Percentiles rank a stretch among this genome's conserved stretches.
Evolutionary conservation across 1,284 basidiomycete species (phyloP).

Genomic region (Ustanciosporium gigantosporum): DNA sequence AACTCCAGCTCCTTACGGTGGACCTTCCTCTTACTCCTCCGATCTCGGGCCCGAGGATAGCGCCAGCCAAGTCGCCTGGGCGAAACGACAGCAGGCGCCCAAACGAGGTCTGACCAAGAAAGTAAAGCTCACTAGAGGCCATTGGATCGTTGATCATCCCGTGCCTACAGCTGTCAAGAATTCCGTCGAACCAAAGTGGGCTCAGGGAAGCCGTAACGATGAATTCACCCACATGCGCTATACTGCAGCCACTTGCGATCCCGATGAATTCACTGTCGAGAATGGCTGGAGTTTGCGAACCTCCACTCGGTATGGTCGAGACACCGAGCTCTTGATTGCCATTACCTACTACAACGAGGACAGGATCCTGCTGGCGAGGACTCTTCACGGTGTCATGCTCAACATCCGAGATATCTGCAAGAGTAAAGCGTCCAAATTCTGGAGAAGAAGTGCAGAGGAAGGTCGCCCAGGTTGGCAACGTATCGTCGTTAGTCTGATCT

Average conservation of each 20-base stretch:
- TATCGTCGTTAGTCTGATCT: constrained; percentile 81
- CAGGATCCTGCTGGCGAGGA: constrained; percentile 75
- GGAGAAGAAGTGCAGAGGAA: constrained; percentile 70
- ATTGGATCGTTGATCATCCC: constrained; percentile 63
- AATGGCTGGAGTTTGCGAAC: constrained; percentile 80
- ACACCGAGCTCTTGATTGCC: constrained; percentile 85
- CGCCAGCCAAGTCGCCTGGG: constrained; percentile 55
- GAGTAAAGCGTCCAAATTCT: constrained; percentile 91
- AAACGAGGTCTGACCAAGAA: constrained; percentile 68
- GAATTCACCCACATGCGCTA: constrained; percentile 91
- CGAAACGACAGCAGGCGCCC: constrained; percentile 59
- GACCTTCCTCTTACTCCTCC: constrained; percentile 24
- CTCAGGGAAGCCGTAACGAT: constrained; percentile 45
- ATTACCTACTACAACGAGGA: constrained; percentile 79
- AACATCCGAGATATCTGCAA: constrained; percentile 99
- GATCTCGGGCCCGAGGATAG: constrained; percentile 40
- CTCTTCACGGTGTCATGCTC: constrained; percentile 91
- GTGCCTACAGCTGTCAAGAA: constrained; percentile 84
- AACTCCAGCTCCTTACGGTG: constrained; percentile 22
- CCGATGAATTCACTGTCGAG: constrained; percentile 77
- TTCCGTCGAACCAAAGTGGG: constrained; percentile 81
- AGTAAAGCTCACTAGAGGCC: constrained; percentile 79
- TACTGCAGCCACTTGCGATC: constrained; percentile 81
- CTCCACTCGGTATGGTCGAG: constrained; percentile 78
- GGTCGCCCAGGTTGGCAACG: constrained; percentile 78